These are phyloP conservation scores for Chenopodium quinoa DNA, from an alignment of 148 eudicot species.

Conservation along the genomic window DNA sequence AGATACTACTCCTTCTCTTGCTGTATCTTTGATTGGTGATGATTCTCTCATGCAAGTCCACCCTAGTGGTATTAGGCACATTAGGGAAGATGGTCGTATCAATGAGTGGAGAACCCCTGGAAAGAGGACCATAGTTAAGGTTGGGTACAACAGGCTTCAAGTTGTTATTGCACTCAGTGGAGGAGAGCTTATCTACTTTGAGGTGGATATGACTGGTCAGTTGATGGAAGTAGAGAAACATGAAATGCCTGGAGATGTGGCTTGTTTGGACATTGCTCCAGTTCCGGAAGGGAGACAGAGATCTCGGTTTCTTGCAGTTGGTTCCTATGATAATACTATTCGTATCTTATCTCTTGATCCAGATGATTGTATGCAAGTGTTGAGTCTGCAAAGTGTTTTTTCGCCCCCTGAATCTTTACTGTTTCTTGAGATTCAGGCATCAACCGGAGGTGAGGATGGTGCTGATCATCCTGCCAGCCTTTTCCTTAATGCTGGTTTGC, in stretches of 20 bases:
- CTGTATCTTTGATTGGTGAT: conserved; percentile 94
- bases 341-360: conserved; percentile 91
- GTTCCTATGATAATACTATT: conserved; percentile 92
- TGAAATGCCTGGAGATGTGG: conserved; percentile 97
- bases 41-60: conserved; percentile 98
- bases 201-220: conserved; percentile 93
- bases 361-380: conserved; percentile 92
- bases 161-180: conserved; percentile 95
- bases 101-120: conserved; percentile 99
- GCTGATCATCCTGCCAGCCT: conserved; percentile 99
- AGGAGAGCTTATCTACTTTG: conserved; percentile 96
- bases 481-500: conserved; percentile 91
- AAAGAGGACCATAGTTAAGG: conserved; percentile 94
- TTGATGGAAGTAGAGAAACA: conserved; percentile 93
- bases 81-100: conserved; percentile 96
- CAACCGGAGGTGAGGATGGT: conserved; percentile 95
- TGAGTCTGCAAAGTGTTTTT: conserved; percentile 92
- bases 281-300: conserved; percentile 96
- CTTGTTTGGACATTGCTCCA: conserved; percentile 96
- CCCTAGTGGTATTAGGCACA: conserved; percentile 96
- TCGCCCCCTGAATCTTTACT: conserved; percentile 94
- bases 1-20: conserved; percentile 96
- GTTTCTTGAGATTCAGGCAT: conserved; percentile 95
- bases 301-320: conserved; percentile 95
- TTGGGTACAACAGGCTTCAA: conserved; percentile 92